Percentiles rank a stretch among this genome's conserved stretches.
phyloP scores from a whole-genome alignment of 495 filamentous ascomycete species.

The Ascodesmis nigricans region DNA sequence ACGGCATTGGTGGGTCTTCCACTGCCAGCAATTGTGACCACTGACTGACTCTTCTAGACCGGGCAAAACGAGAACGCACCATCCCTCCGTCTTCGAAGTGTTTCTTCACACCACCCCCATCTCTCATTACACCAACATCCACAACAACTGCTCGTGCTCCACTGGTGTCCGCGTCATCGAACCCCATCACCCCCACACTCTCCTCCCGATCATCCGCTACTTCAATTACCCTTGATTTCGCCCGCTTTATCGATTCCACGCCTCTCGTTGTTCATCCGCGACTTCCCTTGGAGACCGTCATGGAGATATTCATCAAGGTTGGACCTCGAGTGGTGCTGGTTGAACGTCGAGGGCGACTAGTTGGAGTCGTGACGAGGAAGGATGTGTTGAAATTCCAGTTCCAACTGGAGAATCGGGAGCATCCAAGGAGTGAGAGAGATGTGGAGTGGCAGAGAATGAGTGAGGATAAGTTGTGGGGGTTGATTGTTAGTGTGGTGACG shows the following conservation, averaged over 20 bases:
- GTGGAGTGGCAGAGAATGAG: slow-evolving; percentile 26
- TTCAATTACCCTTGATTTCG: slow-evolving; percentile 60
- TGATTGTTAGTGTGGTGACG: no score
- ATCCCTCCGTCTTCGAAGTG: slow-evolving; percentile 45
- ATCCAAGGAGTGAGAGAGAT: slow-evolving; percentile 30
- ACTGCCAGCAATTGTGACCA: not conserved
- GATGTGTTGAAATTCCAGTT: slow-evolving; percentile 96
- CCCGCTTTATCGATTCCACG: slow-evolving; percentile 70
- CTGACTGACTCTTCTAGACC: slow-evolving; percentile 25
- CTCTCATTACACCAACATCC: slow-evolving; percentile 22
- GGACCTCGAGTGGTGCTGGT: slow-evolving; percentile 85
- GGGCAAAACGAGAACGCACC: slow-evolving; percentile 53
- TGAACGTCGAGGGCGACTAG: slow-evolving; percentile 64
- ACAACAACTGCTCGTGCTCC: slow-evolving; percentile 4
- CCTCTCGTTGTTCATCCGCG: slow-evolving; percentile 81
- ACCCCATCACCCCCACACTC: slow-evolving; percentile 22
- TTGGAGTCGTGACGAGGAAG: slow-evolving; percentile 82
- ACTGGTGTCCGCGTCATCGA: slow-evolving; percentile 6
- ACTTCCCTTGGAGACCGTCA: slow-evolving; percentile 83
- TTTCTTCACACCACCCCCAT: slow-evolving; percentile 49
- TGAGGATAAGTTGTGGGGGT: slow-evolving; percentile 48
- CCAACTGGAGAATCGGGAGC: slow-evolving; percentile 79
- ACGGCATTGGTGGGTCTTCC: slow-evolving; percentile 40
- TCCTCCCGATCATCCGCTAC: slow-evolving; percentile 36
- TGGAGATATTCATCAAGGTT: slow-evolving; percentile 98